Evolutionary conservation across 2,329 filamentous ascomycete genomes (phyloP).

Genomic region (Xylariaceae sp.): DNA sequence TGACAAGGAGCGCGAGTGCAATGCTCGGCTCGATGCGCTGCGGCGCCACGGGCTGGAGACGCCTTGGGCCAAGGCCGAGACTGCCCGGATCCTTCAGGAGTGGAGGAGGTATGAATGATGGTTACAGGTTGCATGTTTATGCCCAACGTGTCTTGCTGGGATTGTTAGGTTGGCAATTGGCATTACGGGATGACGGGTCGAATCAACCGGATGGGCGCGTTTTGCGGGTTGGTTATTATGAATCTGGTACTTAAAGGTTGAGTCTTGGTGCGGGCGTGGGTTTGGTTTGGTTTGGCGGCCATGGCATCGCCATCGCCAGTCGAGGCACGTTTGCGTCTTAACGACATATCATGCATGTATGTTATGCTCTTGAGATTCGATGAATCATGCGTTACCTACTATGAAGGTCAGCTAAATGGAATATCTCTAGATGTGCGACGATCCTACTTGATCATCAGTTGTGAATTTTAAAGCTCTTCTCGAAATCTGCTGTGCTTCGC

Average conservation of each 20-base stretch:
- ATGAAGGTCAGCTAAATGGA: too few species aligned
- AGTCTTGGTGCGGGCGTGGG: not conserved
- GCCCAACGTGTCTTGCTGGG: too few species aligned
- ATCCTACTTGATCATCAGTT: too few species aligned
- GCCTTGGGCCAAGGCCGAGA: conserved; percentile 41
- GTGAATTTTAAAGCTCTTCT: too few species aligned
- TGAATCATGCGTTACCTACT: too few species aligned
- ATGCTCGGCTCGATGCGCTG: conserved; percentile 7
- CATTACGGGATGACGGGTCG: not conserved
- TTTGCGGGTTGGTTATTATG: not conserved
- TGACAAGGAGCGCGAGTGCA: conserved; percentile 55
- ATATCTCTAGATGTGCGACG: too few species aligned
- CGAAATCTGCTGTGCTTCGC: not conserved
- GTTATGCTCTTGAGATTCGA: too few species aligned
- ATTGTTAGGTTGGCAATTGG: not conserved
- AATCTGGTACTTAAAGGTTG: not conserved
- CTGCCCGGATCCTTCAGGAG: conserved; percentile 49
- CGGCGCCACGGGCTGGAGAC: conserved; percentile 32
- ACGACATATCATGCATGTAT: too few species aligned
- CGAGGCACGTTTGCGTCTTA: not conserved
- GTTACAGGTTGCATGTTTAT: not conserved
- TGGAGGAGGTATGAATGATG: conserved; percentile 55
- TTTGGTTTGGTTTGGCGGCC: not conserved
- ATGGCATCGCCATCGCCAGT: too few species aligned
- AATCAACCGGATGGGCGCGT: not conserved